phyloP scores from a whole-genome alignment of 257 asterid genomes.

The Forsythia suspensa region DNA sequence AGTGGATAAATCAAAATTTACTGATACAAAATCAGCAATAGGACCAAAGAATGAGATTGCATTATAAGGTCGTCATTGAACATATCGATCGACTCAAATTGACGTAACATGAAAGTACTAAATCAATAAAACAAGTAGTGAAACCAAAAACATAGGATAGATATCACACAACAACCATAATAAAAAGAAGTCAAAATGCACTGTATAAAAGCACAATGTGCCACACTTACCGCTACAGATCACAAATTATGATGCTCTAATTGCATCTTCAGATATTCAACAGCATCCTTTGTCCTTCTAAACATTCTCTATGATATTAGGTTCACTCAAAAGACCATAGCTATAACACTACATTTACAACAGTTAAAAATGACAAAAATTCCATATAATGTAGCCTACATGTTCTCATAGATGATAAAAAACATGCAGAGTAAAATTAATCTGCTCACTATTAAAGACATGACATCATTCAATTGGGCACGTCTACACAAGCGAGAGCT shows the following conservation, averaged over 20 bases:
- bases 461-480: slow-evolving; percentile 16
- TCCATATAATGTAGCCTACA: not conserved
- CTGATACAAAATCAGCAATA: no score
- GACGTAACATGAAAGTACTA: no score
- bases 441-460: slow-evolving; percentile 4
- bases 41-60: no score
- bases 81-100: no score
- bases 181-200: not conserved
- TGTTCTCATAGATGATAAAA: not conserved
- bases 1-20: no score
- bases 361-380: not conserved
- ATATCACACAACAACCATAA: not conserved
- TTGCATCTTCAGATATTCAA: slow-evolving; percentile 24
- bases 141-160: no score
- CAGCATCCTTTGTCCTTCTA: slow-evolving; percentile 20
- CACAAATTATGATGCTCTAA: not conserved
- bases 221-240: not conserved
- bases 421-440: not conserved
- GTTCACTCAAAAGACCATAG: not conserved
- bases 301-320: slow-evolving; percentile 20
- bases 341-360: not conserved
- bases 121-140: no score
- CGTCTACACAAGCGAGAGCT: slow-evolving; percentile 19
- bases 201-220: not conserved
- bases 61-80: no score